These are phyloP conservation scores for Zalaria sp. DNA, from an alignment of 2,329 filamentous ascomycete genomes.

Conservation along the genomic window DNA sequence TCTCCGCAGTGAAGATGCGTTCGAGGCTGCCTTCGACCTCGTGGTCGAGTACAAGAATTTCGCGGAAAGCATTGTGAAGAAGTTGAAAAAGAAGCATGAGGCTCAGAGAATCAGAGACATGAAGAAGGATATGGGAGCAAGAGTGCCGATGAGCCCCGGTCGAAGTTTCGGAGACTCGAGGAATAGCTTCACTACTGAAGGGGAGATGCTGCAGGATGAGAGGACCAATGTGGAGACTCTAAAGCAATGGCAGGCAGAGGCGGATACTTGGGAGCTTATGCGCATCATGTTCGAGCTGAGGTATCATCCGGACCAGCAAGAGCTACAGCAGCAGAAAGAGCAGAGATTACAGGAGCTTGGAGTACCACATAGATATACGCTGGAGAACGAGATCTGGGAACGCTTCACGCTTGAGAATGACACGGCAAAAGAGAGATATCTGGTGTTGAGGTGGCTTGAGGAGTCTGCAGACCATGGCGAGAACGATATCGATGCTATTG, in stretches of 20 bases:
- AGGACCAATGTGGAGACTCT: slow-evolving; percentile 37
- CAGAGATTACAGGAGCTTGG: slow-evolving; percentile 17
- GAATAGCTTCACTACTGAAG: slow-evolving; percentile 2
- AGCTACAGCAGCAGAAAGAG: slow-evolving; percentile 18
- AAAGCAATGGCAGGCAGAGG: slow-evolving; percentile 63
- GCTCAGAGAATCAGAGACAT: slow-evolving; percentile 20
- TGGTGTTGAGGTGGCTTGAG: slow-evolving; percentile 78
- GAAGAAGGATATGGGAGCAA: slow-evolving; percentile 11
- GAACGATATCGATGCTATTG: slow-evolving; percentile 60
- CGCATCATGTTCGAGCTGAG: slow-evolving; percentile 54
- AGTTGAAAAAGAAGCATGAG: slow-evolving; percentile 29
- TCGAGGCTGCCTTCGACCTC: slow-evolving; percentile 51
- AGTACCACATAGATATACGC: slow-evolving; percentile 35
- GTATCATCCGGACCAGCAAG: slow-evolving; percentile 33
- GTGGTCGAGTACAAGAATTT: slow-evolving; percentile 32
- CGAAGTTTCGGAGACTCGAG: not conserved
- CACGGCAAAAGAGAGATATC: slow-evolving; percentile 60
- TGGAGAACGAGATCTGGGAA: slow-evolving; percentile 51
- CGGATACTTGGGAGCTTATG: slow-evolving; percentile 81
- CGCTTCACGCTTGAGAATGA: slow-evolving; percentile 63
- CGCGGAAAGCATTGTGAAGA: slow-evolving; percentile 33
- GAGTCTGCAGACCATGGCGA: slow-evolving; percentile 53
- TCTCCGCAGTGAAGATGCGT: slow-evolving; percentile 36
- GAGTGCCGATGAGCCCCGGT: not conserved
- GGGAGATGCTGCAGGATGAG: slow-evolving; percentile 3